Base-by-base conservation (phyloP, 768 basidiomycete genomes). In the Trametes punicea region DNA sequence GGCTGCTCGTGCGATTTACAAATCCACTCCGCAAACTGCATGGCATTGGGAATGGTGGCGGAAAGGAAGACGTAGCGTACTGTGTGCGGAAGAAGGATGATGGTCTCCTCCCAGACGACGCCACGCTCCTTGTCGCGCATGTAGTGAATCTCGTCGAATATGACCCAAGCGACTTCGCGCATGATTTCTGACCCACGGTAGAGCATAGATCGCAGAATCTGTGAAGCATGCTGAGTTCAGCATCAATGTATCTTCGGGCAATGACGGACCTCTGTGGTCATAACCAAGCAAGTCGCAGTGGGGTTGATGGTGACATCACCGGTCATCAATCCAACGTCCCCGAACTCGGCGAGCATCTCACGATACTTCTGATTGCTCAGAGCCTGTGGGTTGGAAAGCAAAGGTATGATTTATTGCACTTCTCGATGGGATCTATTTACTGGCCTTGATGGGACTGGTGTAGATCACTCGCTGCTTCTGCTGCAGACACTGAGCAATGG, bases 101-200 rank as follows among this genome's bases (percentile, higher is more conserved):
- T 97, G 1, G 94, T 95, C 71, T 97, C 95, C 73, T 99, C 96
- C 97, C 97, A 98, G 25, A 99, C 97, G 18, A 99, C 97, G 62
- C 97, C 97, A 63, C 97, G 90, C 69, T 99, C 97, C 66, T 93
- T 93, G 77, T 98, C 97, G 58, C 97, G 88, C 97, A 98, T 99
- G 74, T 98, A 99, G 69, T 99, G 97, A 59, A 99, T 97, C 74
- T 99, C 97, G 69, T 99, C 97, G 70, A 98, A 99, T 62, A 99
- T 84, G 54, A 98, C 96, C 97, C 97, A 99, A 1, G 95, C 94
- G n/a, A 99, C 96, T 76, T 99, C 97, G 54, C 97, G 90, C 90
- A 98, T 95, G 62, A 99, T 88, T 75, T 99, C 97, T 3, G 94
- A 98, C 34, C 97, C 97, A 51, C 97, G 87, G 68, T 99, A 99